A percentile compares a stretch with the other conserved stretches of the same genome.
phyloP scores from a whole-genome alignment of 805 yeast genomes.

The Diddensiella santjacobensis region DNA sequence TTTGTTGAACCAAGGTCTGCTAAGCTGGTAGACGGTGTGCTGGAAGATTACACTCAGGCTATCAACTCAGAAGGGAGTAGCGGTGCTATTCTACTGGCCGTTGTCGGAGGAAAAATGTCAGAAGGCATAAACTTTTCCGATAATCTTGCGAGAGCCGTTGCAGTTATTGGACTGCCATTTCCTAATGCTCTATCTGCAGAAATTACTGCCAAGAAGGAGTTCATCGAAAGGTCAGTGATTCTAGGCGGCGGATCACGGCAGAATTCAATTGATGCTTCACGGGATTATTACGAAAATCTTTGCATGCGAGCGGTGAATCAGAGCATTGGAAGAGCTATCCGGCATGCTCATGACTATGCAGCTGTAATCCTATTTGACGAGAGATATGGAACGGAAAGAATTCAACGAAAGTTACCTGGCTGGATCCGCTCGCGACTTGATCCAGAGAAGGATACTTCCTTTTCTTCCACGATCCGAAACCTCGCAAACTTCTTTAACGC shows the following conservation, averaged over 20 bases:
- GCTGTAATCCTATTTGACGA: slow-evolving; percentile 66
- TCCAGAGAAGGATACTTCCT: background rate
- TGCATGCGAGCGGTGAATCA: slow-evolving; percentile 93
- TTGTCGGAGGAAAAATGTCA: slow-evolving; percentile 88
- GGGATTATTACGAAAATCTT: slow-evolving; percentile 68
- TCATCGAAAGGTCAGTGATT: slow-evolving; percentile 51
- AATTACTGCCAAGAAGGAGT: slow-evolving; percentile 63
- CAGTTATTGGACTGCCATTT: slow-evolving; percentile 84
- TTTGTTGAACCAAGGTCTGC: slow-evolving; percentile 54
- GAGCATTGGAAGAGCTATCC: slow-evolving; percentile 85
- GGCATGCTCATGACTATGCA: slow-evolving; percentile 81
- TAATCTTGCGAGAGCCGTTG: slow-evolving; percentile 78
- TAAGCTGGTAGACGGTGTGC: slow-evolving; percentile 40
- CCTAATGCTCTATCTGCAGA: slow-evolving; percentile 85
- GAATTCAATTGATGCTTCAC: slow-evolving; percentile 40
- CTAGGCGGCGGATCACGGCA: slow-evolving; percentile 44
- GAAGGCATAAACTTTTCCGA: slow-evolving; percentile 93
- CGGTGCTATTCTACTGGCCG: slow-evolving; percentile 74
- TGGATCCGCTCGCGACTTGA: slow-evolving; percentile 50
- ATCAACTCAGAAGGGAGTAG: slow-evolving; percentile 31
- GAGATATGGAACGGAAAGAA: slow-evolving; percentile 42
- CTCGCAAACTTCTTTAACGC: slow-evolving; percentile 3
- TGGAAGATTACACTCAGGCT: slow-evolving; percentile 48
- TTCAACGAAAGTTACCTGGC: slow-evolving; percentile 55
- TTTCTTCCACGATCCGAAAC: slow-evolving; percentile 1